These are phyloP conservation scores for Conoideocrella luteorostrata DNA, from an alignment of 2,329 filamentous ascomycete species.

Conservation along the genomic window DNA sequence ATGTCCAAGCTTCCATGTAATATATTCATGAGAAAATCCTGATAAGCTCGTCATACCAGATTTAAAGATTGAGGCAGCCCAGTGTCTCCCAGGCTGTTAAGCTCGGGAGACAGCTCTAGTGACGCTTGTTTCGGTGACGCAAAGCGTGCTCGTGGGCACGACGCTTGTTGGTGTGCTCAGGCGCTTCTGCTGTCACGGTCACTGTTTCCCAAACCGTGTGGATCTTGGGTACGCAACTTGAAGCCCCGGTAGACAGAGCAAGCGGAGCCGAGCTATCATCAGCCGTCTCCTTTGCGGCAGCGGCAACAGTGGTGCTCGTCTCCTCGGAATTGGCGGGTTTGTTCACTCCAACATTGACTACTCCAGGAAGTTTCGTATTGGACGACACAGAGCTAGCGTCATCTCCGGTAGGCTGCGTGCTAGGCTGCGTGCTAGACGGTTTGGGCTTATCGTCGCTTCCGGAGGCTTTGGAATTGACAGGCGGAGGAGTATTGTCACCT, in stretches of 20 bases:
- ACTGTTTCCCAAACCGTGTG: slow-evolving; percentile 40
- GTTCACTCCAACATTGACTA: too few species aligned
- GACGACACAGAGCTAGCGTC: not conserved
- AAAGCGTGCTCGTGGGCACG: slow-evolving; percentile 30
- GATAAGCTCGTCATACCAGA: not conserved
- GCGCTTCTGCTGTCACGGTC: slow-evolving; percentile 31
- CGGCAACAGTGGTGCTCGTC: not conserved
- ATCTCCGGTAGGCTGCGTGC: not conserved
- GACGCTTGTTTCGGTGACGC: slow-evolving; percentile 25
- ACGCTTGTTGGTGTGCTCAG: slow-evolving; percentile 14
- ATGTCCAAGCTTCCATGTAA: not conserved
- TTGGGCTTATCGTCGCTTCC: slow-evolving; percentile 3
- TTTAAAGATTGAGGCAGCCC: not conserved
- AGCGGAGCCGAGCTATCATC: slow-evolving; percentile 12
- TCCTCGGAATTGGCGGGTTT: not conserved
- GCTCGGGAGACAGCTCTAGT: slow-evolving; percentile 17
- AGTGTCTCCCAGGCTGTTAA: too few species aligned
- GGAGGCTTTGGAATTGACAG: not conserved
- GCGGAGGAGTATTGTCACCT: slow-evolving; percentile 10
- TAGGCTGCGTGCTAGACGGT: not conserved
- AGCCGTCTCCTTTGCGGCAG: slow-evolving; percentile 10
- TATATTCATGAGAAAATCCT: slow-evolving; percentile 3
- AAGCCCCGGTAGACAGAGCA: slow-evolving; percentile 12
- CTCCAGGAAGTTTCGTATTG: too few species aligned
- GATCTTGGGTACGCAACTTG: slow-evolving; percentile 20